Evolutionary conservation across 352 stramenopile species (phyloP).

Genomic region (Sclerospora graminicola): DNA sequence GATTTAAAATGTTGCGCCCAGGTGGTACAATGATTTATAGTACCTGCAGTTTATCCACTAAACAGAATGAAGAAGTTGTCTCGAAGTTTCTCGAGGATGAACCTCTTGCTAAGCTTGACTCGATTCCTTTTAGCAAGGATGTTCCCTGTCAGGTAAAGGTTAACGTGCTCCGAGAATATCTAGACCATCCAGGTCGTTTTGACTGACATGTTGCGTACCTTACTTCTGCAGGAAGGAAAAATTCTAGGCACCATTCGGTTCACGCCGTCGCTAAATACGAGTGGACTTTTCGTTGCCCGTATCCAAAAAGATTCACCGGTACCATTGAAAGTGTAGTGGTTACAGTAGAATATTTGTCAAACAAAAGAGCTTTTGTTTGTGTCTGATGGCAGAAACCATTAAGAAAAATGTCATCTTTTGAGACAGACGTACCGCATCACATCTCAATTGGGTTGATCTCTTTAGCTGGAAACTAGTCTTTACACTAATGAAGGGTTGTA

Average conservation of each 20-base stretch:
- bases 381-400: too few relatives aligned
- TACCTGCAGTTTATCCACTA: slow-evolving; percentile 88
- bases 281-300: slow-evolving; percentile 64
- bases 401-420: too few relatives aligned
- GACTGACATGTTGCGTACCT: not conserved
- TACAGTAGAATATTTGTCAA: too few relatives aligned
- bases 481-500: too few relatives aligned
- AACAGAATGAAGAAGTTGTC: slow-evolving; percentile 93
- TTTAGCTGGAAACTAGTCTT: too few relatives aligned
- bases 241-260: slow-evolving; percentile 53
- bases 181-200: not conserved
- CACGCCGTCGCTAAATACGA: slow-evolving; percentile 56
- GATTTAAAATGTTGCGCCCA: slow-evolving; percentile 79
- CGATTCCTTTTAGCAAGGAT: slow-evolving; percentile 23
- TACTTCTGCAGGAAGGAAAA: slow-evolving; percentile 27
- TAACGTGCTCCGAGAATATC: not conserved
- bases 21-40: slow-evolving; percentile 92
- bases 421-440: too few relatives aligned
- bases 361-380: too few relatives aligned
- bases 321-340: too few relatives aligned
- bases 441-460: too few relatives aligned
- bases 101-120: slow-evolving; percentile 21
- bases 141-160: slow-evolving; percentile 40
- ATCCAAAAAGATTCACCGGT: slow-evolving; percentile 24
- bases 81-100: slow-evolving; percentile 54